A percentile compares a stretch with the other conserved stretches of the same genome.
Conservation (phyloP, 2,329 filamentous ascomycete genomes). For the Hortaea sp. region DNA sequence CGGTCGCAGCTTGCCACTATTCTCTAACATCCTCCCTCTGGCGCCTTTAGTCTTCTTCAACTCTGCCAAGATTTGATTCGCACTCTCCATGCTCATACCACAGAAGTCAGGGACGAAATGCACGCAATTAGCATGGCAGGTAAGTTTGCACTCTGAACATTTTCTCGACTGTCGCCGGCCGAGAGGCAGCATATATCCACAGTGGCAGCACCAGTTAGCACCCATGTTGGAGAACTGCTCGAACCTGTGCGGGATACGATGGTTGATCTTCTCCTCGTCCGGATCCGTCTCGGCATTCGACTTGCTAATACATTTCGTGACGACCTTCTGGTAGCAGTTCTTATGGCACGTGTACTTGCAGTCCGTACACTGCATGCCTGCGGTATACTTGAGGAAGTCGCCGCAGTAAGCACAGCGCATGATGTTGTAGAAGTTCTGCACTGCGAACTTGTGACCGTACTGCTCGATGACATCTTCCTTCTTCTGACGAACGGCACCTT, state of each 20-base stretch:
- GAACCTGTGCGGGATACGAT: conserved; percentile 96
- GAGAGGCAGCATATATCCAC: conserved; percentile 88
- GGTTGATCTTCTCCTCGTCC: conserved; percentile 99
- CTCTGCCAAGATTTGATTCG: conserved; percentile 84
- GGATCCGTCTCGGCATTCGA: conserved; percentile 97
- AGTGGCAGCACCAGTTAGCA: conserved; percentile 99
- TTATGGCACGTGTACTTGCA: conserved; percentile 99
- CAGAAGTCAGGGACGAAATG: conserved; percentile 98
- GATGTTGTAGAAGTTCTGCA: conserved; percentile 99
- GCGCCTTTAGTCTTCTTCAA: conserved; percentile 66
- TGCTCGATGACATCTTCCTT: conserved; percentile 99
- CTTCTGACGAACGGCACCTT: conserved; percentile 90
- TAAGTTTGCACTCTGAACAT: conserved; percentile 88
- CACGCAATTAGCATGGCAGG: conserved; percentile 81
- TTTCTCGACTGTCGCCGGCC: conserved; percentile 92
- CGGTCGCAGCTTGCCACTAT: conserved; percentile 48
- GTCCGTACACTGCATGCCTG: conserved; percentile 98
- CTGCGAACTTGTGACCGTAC: conserved; percentile 97
- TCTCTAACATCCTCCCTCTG: conserved; percentile 14
- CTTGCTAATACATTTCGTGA: conserved; percentile 99
- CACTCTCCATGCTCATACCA: conserved; percentile 96
- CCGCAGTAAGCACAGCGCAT: conserved; percentile 98
- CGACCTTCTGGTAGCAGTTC: conserved; percentile 92
- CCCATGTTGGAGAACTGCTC: conserved; percentile 94
- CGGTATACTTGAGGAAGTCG: conserved; percentile 96